Evolutionary conservation across 495 filamentous ascomycete species (phyloP).

Genomic region (Astrocystis sublimbata): DNA sequence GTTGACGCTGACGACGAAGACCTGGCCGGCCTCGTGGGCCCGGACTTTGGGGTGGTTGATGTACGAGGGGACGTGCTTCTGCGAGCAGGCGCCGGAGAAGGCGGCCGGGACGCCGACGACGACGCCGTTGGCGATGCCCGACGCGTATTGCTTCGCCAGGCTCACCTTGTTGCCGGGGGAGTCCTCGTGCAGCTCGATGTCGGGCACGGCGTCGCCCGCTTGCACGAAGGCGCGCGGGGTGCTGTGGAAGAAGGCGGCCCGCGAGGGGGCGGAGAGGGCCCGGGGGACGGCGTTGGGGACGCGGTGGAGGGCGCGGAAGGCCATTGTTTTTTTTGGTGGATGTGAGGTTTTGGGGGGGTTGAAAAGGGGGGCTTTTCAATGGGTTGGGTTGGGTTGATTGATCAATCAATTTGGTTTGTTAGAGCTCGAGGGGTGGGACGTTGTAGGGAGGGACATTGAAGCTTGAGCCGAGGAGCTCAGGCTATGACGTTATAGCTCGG

Average conservation of each 20-base stretch:
- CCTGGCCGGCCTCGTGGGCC: slow-evolving; percentile 71
- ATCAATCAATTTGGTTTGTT: too few relatives aligned
- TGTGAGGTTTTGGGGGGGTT: background rate
- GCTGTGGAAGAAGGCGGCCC: slow-evolving; percentile 52
- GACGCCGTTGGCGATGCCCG: slow-evolving; percentile 61
- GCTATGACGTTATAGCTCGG: slow-evolving; percentile 4
- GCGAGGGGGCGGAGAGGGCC: slow-evolving; percentile 14
- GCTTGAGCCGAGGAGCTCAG: background rate
- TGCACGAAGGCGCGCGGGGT: slow-evolving; percentile 52
- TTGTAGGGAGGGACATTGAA: too few relatives aligned
- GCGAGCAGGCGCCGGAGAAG: slow-evolving; percentile 79
- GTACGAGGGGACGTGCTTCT: slow-evolving; percentile 78
- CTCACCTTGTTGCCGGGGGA: slow-evolving; percentile 82
- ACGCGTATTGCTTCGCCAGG: slow-evolving; percentile 70
- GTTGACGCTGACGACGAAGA: slow-evolving; percentile 90
- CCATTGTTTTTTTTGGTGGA: slow-evolving; percentile 16
- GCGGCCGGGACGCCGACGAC: slow-evolving; percentile 91
- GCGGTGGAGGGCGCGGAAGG: slow-evolving; percentile 31
- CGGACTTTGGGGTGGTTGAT: slow-evolving; percentile 72
- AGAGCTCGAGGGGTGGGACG: too few relatives aligned
- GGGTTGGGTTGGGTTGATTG: background rate
- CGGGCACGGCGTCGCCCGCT: slow-evolving; percentile 62
- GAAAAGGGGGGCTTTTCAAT: background rate
- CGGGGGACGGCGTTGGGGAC: slow-evolving; percentile 15
- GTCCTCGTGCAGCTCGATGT: slow-evolving; percentile 62